Evolutionary conservation across 257 asterid genomes (phyloP).

Genomic region (Lantana camara): DNA sequence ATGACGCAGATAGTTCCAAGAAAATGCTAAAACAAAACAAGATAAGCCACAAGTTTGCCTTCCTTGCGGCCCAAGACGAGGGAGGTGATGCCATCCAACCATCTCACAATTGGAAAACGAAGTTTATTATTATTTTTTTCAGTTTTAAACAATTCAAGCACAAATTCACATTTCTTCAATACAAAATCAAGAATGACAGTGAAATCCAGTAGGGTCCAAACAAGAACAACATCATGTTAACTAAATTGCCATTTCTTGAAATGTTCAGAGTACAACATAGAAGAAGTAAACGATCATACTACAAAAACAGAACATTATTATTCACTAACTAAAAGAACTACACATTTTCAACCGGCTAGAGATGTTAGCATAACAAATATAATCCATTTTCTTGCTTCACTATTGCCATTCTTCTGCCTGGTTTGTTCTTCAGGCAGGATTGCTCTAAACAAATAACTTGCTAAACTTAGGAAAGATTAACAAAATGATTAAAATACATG

Average conservation of each 20-base stretch:
- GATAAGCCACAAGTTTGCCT: background rate
- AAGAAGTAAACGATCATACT: background rate
- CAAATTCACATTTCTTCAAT: background rate
- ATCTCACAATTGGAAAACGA: background rate
- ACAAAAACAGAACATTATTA: background rate
- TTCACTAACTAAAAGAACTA: background rate
- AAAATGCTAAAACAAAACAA: constrained; percentile 16
- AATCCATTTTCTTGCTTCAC: background rate
- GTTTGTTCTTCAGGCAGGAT: background rate
- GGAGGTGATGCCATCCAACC: background rate
- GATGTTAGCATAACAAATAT: background rate
- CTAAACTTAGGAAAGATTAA: too few species aligned
- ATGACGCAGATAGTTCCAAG: constrained; percentile 12
- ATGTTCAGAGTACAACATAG: constrained; percentile 5
- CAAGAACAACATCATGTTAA: constrained; percentile 2
- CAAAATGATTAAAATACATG: background rate
- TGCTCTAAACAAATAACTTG: background rate
- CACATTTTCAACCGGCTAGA: background rate
- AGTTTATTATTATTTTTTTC: background rate
- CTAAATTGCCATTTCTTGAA: constrained; percentile 5
- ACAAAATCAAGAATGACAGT: background rate
- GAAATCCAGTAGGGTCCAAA: background rate
- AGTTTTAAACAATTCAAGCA: background rate
- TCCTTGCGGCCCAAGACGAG: background rate
- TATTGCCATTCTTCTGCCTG: background rate